These are phyloP conservation scores for Nothophaeocryptopus gaeumannii DNA, from an alignment of 2,329 filamentous ascomycete genomes.

Conservation along the genomic window DNA sequence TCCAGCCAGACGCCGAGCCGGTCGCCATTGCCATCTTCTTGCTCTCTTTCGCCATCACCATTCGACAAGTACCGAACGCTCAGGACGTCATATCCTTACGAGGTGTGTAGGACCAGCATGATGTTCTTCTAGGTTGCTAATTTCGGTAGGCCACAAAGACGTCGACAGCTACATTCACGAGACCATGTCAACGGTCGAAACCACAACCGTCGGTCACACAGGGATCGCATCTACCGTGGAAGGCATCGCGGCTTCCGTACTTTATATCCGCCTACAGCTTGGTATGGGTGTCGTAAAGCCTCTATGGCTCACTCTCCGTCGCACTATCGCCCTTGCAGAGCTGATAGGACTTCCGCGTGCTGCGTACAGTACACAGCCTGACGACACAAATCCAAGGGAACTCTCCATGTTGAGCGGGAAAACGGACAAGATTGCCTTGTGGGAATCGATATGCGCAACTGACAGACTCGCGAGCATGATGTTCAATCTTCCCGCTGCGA, in stretches of 20 bases:
- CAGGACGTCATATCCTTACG: background rate
- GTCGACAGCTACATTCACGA: slow-evolving; percentile 21
- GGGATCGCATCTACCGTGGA: slow-evolving; percentile 33
- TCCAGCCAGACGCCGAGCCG: slow-evolving; percentile 23
- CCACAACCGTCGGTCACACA: slow-evolving; percentile 32
- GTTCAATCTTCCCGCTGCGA: slow-evolving; percentile 38
- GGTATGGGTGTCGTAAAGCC: slow-evolving; percentile 37
- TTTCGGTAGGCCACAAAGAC: slow-evolving; percentile 8
- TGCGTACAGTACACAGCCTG: slow-evolving; percentile 5
- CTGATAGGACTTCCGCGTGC: slow-evolving; percentile 37
- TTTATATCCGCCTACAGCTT: slow-evolving; percentile 39
- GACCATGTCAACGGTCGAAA: slow-evolving; percentile 31
- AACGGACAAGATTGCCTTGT: slow-evolving; percentile 8
- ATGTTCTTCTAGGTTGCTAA: background rate
- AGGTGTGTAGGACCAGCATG: slow-evolving; percentile 1
- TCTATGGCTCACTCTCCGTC: slow-evolving; percentile 39
- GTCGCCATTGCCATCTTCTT: slow-evolving; percentile 31
- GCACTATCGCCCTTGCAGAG: slow-evolving; percentile 39
- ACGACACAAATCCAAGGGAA: background rate
- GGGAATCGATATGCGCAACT: slow-evolving; percentile 15
- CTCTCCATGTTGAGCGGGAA: background rate
- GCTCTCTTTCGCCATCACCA: slow-evolving; percentile 31
- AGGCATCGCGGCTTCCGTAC: slow-evolving; percentile 34
- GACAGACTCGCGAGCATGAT: slow-evolving; percentile 16
- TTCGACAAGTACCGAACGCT: slow-evolving; percentile 25